These are phyloP conservation scores for Calonectria multiphialidica DNA, from an alignment of 2,329 filamentous ascomycete genomes.

Conservation along the genomic window DNA sequence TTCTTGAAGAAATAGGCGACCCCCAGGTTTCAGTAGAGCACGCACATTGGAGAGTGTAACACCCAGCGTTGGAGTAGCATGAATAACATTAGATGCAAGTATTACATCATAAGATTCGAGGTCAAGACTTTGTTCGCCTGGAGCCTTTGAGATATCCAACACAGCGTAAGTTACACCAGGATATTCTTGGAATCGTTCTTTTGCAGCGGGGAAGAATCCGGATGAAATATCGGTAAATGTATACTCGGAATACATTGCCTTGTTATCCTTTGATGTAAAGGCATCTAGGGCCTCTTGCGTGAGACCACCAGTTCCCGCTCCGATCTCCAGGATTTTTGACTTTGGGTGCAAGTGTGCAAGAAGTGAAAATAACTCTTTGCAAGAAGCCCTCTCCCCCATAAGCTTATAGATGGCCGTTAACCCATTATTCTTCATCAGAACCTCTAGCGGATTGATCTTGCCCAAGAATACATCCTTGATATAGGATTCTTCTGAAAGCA, in stretches of 20 bases:
- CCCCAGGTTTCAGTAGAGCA: not conserved
- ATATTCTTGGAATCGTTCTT: constrained; percentile 30
- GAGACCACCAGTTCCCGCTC: constrained; percentile 48
- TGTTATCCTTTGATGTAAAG: constrained; percentile 20
- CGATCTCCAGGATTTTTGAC: constrained; percentile 44
- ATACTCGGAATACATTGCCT: constrained; percentile 31
- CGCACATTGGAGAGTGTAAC: not conserved
- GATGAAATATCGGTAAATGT: constrained; percentile 48
- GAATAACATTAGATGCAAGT: constrained; percentile 46
- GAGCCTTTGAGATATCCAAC: constrained; percentile 48
- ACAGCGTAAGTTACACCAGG: constrained; percentile 37
- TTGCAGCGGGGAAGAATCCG: constrained; percentile 44
- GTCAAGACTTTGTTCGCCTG: constrained; percentile 44
- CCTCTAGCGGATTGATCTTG: constrained; percentile 15
- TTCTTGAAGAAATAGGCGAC: not conserved
- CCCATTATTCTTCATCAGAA: constrained; percentile 11
- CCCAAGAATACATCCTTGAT: constrained; percentile 15
- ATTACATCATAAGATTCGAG: constrained; percentile 43
- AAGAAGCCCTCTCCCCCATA: not conserved
- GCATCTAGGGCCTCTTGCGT: constrained; percentile 42
- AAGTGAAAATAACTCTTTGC: constrained; percentile 12
- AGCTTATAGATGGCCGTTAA: not conserved
- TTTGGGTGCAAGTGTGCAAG: constrained; percentile 26
- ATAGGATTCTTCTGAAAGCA: constrained; percentile 11
- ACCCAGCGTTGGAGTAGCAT: constrained; percentile 37